Base-by-base conservation (phyloP, 352 stramenopile species). In the Pythium rhizo-oryzae region DNA sequence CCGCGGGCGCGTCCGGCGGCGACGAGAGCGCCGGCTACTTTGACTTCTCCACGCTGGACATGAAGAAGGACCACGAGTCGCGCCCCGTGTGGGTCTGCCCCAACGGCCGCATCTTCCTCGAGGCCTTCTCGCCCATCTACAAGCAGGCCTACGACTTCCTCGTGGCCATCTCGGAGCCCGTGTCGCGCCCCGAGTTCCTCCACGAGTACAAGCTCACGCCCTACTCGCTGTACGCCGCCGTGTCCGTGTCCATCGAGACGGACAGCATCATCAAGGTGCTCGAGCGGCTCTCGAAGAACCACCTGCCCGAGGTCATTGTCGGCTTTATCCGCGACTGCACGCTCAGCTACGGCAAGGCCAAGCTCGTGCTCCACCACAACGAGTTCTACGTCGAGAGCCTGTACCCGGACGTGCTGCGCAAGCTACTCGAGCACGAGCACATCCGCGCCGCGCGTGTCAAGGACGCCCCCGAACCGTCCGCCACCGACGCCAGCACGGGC, bases 151-250 rank as follows among this genome's bases (percentile, higher is more conserved):
- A 99, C 71, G 98, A 99, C 79, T 99, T 99, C 77, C 76, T 99
- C 1, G 97, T 99, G 8, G 98, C 98, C 16, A 99, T 99, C 71
- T 85, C 96, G 0, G 98, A 99, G 80, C 98, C 98, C 15, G 95
- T 99, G 21, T 96, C 94, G 7, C 84, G 98, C 41, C 98, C 98
- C 13, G 97, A 99, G 80, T 99, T 98, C 78, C 54, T 99, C 8
- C 98, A 99, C 81, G 93, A 99, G 77, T 99, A 99, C 84, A 98
- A 98, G 72, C 82, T 99, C n/a, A 99, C 98, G 0, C 95, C 97
- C 7, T 99, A 99, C 75, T 98, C 90, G 18, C 82, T 99, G 6
- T 99, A 99, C 73, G 97, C 97, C 0, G 98, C 98, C 9, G 97
- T 99, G 35, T 99, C 98, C 0, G 98, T 99, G n/a, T 98, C 98